Base-by-base conservation (phyloP, 495 filamentous ascomycete genomes). In the Lasiosphaeria hispida region DNA sequence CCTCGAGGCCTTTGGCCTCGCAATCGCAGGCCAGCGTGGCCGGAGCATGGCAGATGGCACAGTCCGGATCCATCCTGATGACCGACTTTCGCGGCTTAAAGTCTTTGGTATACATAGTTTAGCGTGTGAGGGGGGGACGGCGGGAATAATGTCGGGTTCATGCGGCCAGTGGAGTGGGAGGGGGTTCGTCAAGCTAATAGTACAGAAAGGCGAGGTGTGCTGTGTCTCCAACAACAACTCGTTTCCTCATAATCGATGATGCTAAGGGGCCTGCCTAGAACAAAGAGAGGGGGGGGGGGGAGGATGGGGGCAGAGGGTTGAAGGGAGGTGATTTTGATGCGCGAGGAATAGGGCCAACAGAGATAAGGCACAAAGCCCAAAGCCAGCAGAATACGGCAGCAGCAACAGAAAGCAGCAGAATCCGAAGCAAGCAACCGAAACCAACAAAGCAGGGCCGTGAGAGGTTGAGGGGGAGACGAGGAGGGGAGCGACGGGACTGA, bases 21-120 rank as follows among this genome's bases (percentile, higher is more conserved):
- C 85, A 88, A 57, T 85, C 85, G 72, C 86, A 88, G 61, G 80
- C 77, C 61, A 78, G 72, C 37, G 79, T 73, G 42, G 84, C 82
- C 48, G 86, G 84, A 63, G 79, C 78, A 70, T 81, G 80, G 70
- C 86, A 89, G 54, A 89, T 87, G 43, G 85, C 85, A 72, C 86
- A 89, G 73, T 87, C 85, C 39, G 86, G 86, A 58, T 86, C 84
- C 81, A 85, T 83, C 69, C 70, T 80, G 70, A 80, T 72, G 68
- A 78, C 63, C 59, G 76, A 69, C 73, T 78, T 79, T 60, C 74
- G 69, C 57, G 63, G 61, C 61, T 75, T 66, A 48, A 64, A 59
- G 49, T 79, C 73, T 71, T 73, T 77, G 69, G 72, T 63, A 74
- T 76, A 77, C 77, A 80, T 80, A 66, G 52, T 69, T 80, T 77